phyloP scores from a whole-genome alignment of 2,329 filamentous ascomycete genomes.

The Neopestalotiopsis rosae region DNA sequence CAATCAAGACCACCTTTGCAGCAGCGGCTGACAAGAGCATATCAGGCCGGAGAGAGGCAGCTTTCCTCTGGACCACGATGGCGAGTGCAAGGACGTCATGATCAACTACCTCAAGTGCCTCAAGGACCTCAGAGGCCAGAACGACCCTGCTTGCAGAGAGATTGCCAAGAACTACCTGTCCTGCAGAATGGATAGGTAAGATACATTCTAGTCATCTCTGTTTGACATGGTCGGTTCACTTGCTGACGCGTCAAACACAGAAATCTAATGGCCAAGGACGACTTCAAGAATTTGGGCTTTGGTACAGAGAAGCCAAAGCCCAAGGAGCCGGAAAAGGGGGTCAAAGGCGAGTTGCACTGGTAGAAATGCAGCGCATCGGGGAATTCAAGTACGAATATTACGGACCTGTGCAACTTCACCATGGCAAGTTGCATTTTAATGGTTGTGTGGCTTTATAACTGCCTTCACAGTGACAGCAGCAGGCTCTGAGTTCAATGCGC shows the following conservation, averaged over 20 bases:
- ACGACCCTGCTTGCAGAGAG: conserved; percentile 83
- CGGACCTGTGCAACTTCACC: background rate
- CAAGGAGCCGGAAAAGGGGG: conserved; percentile 31
- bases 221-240: background rate
- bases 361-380: conserved; percentile 20
- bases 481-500: background rate
- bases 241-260: conserved; percentile 46
- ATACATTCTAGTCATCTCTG: conserved; percentile 21
- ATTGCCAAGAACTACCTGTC: conserved; percentile 87
- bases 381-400: background rate
- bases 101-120: conserved; percentile 84
- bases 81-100: conserved; percentile 94
- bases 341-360: conserved; percentile 42
- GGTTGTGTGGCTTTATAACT: background rate
- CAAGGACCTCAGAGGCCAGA: conserved; percentile 81
- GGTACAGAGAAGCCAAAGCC: conserved; percentile 38
- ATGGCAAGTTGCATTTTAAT: background rate
- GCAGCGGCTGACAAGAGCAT: background rate
- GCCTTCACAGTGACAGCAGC: background rate
- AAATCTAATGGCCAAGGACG: conserved; percentile 94
- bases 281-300: conserved; percentile 93
- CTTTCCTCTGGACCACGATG: conserved; percentile 96
- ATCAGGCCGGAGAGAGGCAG: conserved; percentile 85
- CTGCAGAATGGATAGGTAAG: conserved; percentile 94
- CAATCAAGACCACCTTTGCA: background rate